A percentile compares a stretch with the other conserved stretches of the same genome.
These are phyloP conservation scores for Hibiscus trionum DNA, from an alignment of 345 rosid species.

Conservation along the genomic window DNA sequence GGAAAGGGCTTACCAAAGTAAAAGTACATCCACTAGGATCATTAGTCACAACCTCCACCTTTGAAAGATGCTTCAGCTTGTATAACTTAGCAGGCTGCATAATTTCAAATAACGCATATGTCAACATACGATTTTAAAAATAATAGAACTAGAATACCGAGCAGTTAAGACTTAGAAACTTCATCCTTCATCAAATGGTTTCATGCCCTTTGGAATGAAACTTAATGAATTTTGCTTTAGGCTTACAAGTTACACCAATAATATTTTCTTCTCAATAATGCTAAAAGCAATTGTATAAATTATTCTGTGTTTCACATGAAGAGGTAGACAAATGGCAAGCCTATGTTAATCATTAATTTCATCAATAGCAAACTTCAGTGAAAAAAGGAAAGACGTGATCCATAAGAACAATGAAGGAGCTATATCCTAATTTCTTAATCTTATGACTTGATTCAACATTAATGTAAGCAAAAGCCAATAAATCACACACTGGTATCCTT, in stretches of 20 bases:
- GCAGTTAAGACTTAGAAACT: neutral
- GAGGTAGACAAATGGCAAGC: neutral
- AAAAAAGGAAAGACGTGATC: neutral
- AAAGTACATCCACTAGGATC: conserved; percentile 98
- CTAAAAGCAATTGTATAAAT: neutral
- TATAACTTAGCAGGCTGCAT: conserved; percentile 88
- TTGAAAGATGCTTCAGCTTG: conserved; percentile 90
- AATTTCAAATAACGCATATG: conserved; percentile 14
- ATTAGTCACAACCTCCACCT: conserved; percentile 86
- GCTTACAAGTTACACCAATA: neutral
- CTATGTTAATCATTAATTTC: neutral
- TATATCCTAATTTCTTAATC: neutral
- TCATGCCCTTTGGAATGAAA: neutral
- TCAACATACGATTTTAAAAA: conserved; percentile 1
- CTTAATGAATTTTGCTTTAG: neutral
- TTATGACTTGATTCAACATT: too few relatives aligned
- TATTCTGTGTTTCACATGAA: neutral
- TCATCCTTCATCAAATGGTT: neutral
- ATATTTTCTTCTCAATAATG: neutral
- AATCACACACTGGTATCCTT: too few relatives aligned
- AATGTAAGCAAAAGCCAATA: too few relatives aligned
- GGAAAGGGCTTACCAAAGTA: conserved; percentile 54
- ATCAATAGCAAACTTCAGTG: neutral
- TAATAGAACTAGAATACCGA: neutral
- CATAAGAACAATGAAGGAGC: neutral